A percentile compares a stretch with the other conserved stretches of the same genome.
phyloP scores from a whole-genome alignment of 2,329 filamentous ascomycete species.

The Tolypocladium tundrense region DNA sequence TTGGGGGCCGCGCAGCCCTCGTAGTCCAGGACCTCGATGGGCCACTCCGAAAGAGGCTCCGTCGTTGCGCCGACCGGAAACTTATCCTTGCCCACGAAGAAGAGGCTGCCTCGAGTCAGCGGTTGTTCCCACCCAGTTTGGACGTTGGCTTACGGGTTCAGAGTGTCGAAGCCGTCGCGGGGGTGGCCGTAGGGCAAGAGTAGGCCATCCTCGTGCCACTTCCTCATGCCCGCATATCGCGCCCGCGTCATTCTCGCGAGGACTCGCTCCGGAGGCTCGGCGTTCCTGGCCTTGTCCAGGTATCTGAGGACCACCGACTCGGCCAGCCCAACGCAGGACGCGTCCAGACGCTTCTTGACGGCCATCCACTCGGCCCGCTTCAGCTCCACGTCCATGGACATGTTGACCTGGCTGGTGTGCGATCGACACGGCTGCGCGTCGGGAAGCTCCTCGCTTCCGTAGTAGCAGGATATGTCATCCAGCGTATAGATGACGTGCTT shows the following conservation, averaged over 20 bases:
- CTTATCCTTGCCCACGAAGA: not conserved
- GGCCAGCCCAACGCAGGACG: not conserved
- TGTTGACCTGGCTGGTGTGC: not conserved
- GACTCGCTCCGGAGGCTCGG: not conserved
- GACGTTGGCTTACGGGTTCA: slow-evolving; percentile 12
- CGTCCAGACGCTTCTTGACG: not conserved
- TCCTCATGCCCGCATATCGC: slow-evolving; percentile 5
- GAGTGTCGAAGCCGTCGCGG: slow-evolving; percentile 2
- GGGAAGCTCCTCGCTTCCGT: not conserved
- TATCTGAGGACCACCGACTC: not conserved
- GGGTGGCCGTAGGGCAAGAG: slow-evolving; percentile 13
- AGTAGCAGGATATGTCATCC: not conserved
- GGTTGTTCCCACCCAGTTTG: not conserved
- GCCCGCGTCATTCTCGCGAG: slow-evolving; percentile 9
- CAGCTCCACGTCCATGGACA: slow-evolving; percentile 3
- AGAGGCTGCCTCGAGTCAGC: slow-evolving; percentile 7
- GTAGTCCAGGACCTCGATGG: slow-evolving; percentile 14
- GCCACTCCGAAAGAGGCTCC: slow-evolving; percentile 18
- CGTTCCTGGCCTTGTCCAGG: slow-evolving; percentile 3
- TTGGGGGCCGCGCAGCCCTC: slow-evolving; percentile 6
- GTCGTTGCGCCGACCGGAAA: slow-evolving; percentile 4
- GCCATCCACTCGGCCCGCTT: slow-evolving; percentile 2
- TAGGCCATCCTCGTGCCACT: slow-evolving; percentile 13
- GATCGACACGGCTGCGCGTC: not conserved
- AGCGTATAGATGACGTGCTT: not conserved